Evolutionary conservation across 176 grass and related monocot genomes (phyloP).

Genomic region (Themeda triandra): DNA sequence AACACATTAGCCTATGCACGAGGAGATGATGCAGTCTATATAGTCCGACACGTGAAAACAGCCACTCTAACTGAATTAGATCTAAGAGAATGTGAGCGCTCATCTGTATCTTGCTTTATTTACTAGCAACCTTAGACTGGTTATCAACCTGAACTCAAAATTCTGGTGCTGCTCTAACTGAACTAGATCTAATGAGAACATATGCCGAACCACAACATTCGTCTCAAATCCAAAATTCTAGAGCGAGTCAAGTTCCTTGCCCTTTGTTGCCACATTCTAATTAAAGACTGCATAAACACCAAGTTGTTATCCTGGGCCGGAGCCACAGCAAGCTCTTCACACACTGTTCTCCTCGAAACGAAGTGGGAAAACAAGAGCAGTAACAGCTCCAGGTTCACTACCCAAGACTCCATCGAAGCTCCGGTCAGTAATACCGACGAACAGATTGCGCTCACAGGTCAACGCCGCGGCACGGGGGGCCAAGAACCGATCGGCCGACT

Average conservation of each 20-base stretch:
- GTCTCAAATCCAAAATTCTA: neutral
- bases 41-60: too few relatives aligned
- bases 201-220: neutral
- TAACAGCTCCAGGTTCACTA: neutral
- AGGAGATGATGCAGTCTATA: too few relatives aligned
- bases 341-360: neutral
- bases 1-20: too few relatives aligned
- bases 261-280: too few relatives aligned
- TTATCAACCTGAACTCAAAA: too few relatives aligned
- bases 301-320: neutral
- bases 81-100: too few relatives aligned
- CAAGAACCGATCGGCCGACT: neutral
- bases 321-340: neutral
- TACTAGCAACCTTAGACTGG: too few relatives aligned
- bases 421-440: constrained; percentile 2
- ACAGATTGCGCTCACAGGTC: constrained; percentile 3
- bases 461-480: neutral
- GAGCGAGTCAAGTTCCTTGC: neutral
- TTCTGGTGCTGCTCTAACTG: too few relatives aligned
- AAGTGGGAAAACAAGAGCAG: neutral
- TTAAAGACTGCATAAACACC: neutral
- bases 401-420: neutral
- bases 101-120: too few relatives aligned
- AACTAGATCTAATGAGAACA: too few relatives aligned
- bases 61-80: too few relatives aligned